These are phyloP conservation scores for Achaetomiella virescens DNA, from an alignment of 495 filamentous ascomycete species.

Conservation along the genomic window DNA sequence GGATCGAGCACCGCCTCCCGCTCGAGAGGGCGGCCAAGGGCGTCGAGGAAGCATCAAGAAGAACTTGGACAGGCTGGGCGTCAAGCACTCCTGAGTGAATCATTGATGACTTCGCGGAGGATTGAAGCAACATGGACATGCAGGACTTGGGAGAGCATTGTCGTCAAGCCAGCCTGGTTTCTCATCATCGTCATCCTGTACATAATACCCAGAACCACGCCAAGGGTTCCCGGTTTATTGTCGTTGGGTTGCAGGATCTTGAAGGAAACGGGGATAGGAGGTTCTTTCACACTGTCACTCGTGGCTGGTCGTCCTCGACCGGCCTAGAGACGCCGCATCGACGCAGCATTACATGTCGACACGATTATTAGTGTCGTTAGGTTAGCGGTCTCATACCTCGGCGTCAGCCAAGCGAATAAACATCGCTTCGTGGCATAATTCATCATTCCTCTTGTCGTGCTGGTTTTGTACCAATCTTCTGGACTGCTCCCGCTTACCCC, in stretches of 20 bases:
- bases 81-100: slow-evolving; percentile 13
- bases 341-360: neutral
- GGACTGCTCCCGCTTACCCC: too few species aligned
- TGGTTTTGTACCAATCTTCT: too few species aligned
- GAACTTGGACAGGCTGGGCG: slow-evolving; percentile 29
- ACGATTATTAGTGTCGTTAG: neutral
- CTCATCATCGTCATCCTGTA: neutral
- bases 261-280: neutral
- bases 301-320: neutral
- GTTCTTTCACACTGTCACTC: neutral
- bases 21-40: slow-evolving; percentile 41
- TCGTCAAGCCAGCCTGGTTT: neutral
- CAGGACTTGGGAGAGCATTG: neutral
- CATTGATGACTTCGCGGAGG: neutral
- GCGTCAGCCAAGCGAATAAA: neutral
- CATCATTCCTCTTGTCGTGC: neutral
- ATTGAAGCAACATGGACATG: neutral
- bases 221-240: neutral
- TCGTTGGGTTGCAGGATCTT: neutral
- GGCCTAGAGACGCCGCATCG: neutral
- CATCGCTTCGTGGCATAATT: neutral
- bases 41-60: slow-evolving; percentile 37
- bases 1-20: slow-evolving; percentile 35
- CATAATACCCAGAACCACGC: neutral
- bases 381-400: neutral